phyloP scores from a whole-genome alignment of 2,329 filamentous ascomycete genomes.

The Aphanocladium album region DNA sequence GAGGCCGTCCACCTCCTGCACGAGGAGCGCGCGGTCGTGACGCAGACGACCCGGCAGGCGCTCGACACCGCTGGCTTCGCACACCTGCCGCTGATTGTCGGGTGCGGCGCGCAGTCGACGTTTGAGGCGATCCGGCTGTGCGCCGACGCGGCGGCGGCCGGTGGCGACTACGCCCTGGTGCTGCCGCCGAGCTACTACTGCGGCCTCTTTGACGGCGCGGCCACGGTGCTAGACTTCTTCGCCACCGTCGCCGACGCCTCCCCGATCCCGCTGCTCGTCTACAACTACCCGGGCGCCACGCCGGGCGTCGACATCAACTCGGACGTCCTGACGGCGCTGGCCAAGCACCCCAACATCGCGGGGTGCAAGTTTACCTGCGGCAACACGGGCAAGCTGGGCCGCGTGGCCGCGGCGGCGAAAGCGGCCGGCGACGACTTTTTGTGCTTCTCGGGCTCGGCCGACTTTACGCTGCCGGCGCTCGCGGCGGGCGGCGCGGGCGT shows the following conservation, averaged over 20 bases:
- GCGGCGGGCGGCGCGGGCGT: slow-evolving; percentile 66
- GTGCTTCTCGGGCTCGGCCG: slow-evolving; percentile 67
- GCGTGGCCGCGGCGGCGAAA: slow-evolving; percentile 45
- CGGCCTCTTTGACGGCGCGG: slow-evolving; percentile 51
- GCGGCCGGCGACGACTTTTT: slow-evolving; percentile 55
- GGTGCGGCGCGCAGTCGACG: slow-evolving; percentile 68
- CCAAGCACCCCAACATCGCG: slow-evolving; percentile 60
- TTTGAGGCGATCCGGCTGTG: slow-evolving; percentile 67
- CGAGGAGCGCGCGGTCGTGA: slow-evolving; percentile 64
- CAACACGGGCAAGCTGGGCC: slow-evolving; percentile 66
- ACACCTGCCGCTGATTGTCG: slow-evolving; percentile 68
- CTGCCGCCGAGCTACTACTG: slow-evolving; percentile 75
- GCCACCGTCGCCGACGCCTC: slow-evolving; percentile 54
- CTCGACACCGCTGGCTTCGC: slow-evolving; percentile 60
- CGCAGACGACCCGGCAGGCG: slow-evolving; percentile 62
- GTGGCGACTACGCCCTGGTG: slow-evolving; percentile 71
- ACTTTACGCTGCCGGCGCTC: slow-evolving; percentile 66
- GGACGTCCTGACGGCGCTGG: slow-evolving; percentile 53
- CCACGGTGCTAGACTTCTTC: slow-evolving; percentile 62
- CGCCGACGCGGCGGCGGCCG: slow-evolving; percentile 60
- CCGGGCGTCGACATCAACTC: slow-evolving; percentile 61
- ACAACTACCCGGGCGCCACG: slow-evolving; percentile 64
- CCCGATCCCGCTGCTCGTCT: slow-evolving; percentile 62
- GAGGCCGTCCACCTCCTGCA: slow-evolving; percentile 75
- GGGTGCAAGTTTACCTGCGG: slow-evolving; percentile 67